Conservation (phyloP, 495 filamentous ascomycete species). For the Pyrenula aspistea region DNA sequence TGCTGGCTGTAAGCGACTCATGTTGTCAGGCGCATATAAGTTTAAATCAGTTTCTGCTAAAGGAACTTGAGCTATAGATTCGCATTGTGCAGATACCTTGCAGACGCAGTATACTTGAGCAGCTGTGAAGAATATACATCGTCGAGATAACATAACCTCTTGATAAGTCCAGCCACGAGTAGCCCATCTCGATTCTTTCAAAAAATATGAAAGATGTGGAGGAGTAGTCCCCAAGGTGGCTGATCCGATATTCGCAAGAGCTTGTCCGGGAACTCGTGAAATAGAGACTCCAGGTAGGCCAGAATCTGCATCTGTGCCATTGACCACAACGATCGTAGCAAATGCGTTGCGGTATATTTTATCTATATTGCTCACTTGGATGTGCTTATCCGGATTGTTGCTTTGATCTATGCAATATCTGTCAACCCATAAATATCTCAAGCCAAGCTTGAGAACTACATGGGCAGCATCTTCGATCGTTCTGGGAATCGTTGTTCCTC, state of each 20-base stretch:
- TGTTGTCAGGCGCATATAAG: too few species aligned
- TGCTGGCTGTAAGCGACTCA: too few species aligned
- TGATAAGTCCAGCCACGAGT: neutral
- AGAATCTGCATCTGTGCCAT: neutral
- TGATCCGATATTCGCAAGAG: neutral
- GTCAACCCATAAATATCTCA: neutral
- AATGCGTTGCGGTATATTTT: slow-evolving; percentile 4
- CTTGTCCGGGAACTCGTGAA: neutral
- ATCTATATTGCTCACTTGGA: slow-evolving; percentile 1
- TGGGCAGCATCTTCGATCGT: neutral
- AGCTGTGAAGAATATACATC: neutral
- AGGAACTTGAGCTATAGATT: too few species aligned
- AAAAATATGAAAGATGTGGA: neutral
- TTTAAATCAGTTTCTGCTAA: too few species aligned
- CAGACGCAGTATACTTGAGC: neutral
- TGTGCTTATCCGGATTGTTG: neutral
- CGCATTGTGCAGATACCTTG: too few species aligned
- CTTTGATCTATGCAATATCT: neutral
- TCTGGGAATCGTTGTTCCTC: too few species aligned
- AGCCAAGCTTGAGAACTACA: neutral
- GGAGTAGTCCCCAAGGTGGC: neutral
- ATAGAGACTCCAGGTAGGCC: neutral
- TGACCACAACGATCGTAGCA: slow-evolving; percentile 2
- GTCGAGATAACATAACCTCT: neutral
- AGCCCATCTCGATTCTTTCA: neutral